These are phyloP conservation scores for Hypoxylon sp. DNA, from an alignment of 2,329 filamentous ascomycete genomes.

Conservation along the genomic window DNA sequence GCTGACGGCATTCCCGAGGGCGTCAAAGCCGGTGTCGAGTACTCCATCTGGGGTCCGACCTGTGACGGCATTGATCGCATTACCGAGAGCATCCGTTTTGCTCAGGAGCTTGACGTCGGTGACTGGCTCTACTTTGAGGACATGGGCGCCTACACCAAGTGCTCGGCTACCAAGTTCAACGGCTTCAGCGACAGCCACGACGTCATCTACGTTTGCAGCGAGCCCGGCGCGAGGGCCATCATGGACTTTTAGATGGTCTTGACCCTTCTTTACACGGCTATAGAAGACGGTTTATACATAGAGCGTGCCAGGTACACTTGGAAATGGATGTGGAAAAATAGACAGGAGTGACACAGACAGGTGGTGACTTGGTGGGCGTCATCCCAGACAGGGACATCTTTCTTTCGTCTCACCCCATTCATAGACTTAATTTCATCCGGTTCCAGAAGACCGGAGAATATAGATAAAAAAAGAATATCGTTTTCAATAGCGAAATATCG, in stretches of 20 bases:
- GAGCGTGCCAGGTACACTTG: no score
- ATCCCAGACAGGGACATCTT: conserved; percentile 19
- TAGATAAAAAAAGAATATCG: conserved; percentile 21
- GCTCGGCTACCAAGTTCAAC: conserved; percentile 97
- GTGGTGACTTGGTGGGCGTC: conserved; percentile 5
- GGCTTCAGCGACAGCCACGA: conserved; percentile 94
- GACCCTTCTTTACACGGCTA: background rate
- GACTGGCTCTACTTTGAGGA: conserved; percentile 99
- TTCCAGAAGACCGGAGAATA: conserved; percentile 10
- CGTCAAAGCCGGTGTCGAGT: conserved; percentile 68
- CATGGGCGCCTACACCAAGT: conserved; percentile 99
- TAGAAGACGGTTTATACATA: background rate
- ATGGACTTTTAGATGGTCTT: conserved; percentile 51
- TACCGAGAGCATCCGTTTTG: conserved; percentile 78
- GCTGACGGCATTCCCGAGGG: conserved; percentile 55
- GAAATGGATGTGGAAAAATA: background rate
- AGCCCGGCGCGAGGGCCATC: conserved; percentile 82
- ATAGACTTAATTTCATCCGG: conserved; percentile 23
- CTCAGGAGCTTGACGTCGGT: conserved; percentile 82
- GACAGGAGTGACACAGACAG: conserved; percentile 18
- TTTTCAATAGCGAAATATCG: conserved; percentile 8
- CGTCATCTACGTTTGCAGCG: conserved; percentile 93
- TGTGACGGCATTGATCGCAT: conserved; percentile 98
- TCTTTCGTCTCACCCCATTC: conserved; percentile 19
- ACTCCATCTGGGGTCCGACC: conserved; percentile 97